These are phyloP conservation scores for Chiua virens DNA, from an alignment of 768 basidiomycete species.

Conservation along the genomic window DNA sequence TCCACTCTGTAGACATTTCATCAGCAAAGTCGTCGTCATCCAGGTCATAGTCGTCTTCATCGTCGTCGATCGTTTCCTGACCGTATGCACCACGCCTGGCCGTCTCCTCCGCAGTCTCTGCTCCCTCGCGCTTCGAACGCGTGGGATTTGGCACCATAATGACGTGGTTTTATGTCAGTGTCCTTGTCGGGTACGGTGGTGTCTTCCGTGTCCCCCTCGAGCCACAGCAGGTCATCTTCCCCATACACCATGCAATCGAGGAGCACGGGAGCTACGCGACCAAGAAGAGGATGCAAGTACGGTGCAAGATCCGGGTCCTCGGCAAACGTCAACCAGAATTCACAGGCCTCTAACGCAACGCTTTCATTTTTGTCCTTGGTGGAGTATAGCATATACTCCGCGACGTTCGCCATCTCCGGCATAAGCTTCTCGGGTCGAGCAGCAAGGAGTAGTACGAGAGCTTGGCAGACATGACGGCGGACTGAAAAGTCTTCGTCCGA, in stretches of 20 bases:
- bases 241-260: constrained; percentile 97
- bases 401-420: constrained; percentile 93
- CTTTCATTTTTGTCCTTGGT: constrained; percentile 97
- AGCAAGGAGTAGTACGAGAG: constrained; percentile 89
- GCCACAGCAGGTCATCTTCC: constrained; percentile 92
- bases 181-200: constrained; percentile 91
- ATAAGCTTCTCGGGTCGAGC: constrained; percentile 94
- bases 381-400: constrained; percentile 98
- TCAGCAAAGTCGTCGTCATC: constrained; percentile 90
- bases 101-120: constrained; percentile 37
- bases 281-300: constrained; percentile 82
- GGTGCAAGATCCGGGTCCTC: constrained; percentile 88
- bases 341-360: constrained; percentile 96
- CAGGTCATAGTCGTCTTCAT: constrained; percentile 85
- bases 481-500: constrained; percentile 93
- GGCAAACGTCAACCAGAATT: constrained; percentile 99
- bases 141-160: constrained; percentile 85
- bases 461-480: constrained; percentile 93
- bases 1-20: constrained; percentile 98
- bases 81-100: constrained; percentile 65
- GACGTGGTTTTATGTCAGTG: constrained; percentile 93
- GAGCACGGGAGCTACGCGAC: constrained; percentile 92
- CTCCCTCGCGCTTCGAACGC: constrained; percentile 72
- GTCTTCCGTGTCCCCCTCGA: constrained; percentile 90
- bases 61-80: constrained; percentile 78